Percentiles rank a stretch among this genome's conserved stretches.
Conservation (phyloP, 305 asterid genomes). For the Fraxinus platypoda region DNA sequence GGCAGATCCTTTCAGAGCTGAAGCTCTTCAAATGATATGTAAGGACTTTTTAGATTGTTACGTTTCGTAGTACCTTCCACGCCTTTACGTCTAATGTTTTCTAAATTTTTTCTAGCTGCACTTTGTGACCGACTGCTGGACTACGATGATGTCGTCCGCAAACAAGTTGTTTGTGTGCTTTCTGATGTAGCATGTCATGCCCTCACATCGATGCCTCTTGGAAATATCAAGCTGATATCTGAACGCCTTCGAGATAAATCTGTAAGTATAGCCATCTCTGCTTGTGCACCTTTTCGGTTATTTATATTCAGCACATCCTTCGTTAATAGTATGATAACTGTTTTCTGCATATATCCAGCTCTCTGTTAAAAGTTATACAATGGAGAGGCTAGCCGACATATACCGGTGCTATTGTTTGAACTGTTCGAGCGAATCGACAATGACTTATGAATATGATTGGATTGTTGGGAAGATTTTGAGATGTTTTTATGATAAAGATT, state of each 20-base stretch:
- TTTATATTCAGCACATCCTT: constrained; percentile 14
- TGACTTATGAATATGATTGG: constrained; percentile 73
- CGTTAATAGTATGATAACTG: constrained; percentile 23
- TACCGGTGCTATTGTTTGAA: constrained; percentile 64
- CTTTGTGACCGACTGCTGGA: constrained; percentile 86
- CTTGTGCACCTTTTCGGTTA: constrained; percentile 9
- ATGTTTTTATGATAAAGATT: constrained; percentile 97
- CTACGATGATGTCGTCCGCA: constrained; percentile 87
- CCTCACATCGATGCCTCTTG: constrained; percentile 63
- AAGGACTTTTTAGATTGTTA: constrained; percentile 35
- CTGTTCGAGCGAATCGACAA: constrained; percentile 34
- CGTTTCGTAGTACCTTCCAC: constrained; percentile 6
- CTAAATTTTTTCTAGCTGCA: constrained; percentile 60
- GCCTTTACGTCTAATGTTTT: constrained; percentile 32
- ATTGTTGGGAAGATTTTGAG: constrained; percentile 84
- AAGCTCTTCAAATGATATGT: constrained; percentile 82
- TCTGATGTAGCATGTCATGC: constrained; percentile 80
- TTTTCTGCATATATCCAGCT: constrained; percentile 54
- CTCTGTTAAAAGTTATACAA: constrained; percentile 77
- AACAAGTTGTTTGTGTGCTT: constrained; percentile 80
- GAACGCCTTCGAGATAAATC: constrained; percentile 98
- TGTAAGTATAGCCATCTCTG: constrained; percentile 48
- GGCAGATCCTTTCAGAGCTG: constrained; percentile 68
- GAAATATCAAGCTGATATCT: constrained; percentile 75
- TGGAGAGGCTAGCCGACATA: constrained; percentile 92